Percentiles rank a stretch among this genome's conserved stretches.
These are phyloP conservation scores for Boletus pseudo-olivaceus DNA, from an alignment of 768 basidiomycete species.

Conservation along the genomic window DNA sequence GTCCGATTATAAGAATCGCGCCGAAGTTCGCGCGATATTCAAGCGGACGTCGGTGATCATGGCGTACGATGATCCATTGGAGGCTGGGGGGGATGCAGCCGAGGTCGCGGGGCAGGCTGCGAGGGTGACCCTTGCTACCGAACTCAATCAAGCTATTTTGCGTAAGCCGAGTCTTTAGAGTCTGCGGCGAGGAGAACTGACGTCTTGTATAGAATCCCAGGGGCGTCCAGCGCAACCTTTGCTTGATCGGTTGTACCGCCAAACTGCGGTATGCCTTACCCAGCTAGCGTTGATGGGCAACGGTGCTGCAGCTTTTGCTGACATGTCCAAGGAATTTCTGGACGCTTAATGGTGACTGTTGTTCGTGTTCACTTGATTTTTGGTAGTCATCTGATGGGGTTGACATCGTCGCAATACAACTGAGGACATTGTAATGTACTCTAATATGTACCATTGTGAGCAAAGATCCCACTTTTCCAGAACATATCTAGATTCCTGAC, in stretches of 20 bases:
- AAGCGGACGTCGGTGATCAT: conserved; percentile 76
- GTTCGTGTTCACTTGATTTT: not conserved
- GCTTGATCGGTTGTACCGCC: conserved; percentile 75
- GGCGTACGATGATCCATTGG: conserved; percentile 72
- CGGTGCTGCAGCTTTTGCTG: conserved; percentile 78
- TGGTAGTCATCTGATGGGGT: not conserved
- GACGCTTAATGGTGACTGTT: conserved; percentile 34
- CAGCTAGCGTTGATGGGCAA: conserved; percentile 70
- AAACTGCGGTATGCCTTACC: conserved; percentile 62
- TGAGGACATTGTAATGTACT: conserved; percentile 16
- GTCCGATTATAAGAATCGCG: conserved; percentile 62
- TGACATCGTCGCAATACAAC: not conserved
- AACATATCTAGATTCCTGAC: conserved; percentile 1
- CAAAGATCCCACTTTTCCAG: conserved; percentile 11
- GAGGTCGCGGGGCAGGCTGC: conserved; percentile 68
- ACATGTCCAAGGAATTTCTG: conserved; percentile 71
- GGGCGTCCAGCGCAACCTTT: conserved; percentile 67
- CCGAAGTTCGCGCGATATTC: conserved; percentile 63
- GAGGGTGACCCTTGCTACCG: conserved; percentile 62
- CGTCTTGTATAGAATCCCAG: conserved; percentile 58
- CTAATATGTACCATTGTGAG: conserved; percentile 8
- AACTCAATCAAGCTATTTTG: conserved; percentile 79
- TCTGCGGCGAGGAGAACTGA: conserved; percentile 1
- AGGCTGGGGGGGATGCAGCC: conserved; percentile 60
- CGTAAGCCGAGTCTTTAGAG: conserved; percentile 44